Percentiles rank a stretch among this genome's conserved stretches.
Conservation (phyloP, 495 filamentous ascomycete species). For the Daldinia caldariorum region DNA sequence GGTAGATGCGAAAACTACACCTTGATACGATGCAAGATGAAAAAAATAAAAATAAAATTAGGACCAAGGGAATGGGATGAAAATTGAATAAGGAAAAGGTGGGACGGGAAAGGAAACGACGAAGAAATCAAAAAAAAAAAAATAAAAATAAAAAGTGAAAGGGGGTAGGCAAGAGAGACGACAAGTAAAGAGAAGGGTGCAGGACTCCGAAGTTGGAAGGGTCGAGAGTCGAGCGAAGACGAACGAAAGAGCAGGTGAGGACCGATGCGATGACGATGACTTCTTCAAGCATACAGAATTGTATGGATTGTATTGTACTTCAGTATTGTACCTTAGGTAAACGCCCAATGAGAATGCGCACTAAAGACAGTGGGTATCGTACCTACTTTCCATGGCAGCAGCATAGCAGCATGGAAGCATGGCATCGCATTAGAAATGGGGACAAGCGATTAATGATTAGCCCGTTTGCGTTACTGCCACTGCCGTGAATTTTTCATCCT, state of each 20-base stretch:
- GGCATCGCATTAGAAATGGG: constrained; percentile 36
- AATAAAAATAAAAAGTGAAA: constrained; percentile 20
- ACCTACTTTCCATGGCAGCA: constrained; percentile 2
- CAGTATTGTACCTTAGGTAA: constrained; percentile 17
- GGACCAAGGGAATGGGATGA: constrained; percentile 16
- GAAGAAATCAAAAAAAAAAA: constrained; percentile 13
- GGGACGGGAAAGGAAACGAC: constrained; percentile 18
- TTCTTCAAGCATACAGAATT: constrained; percentile 26
- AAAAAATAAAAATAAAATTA: constrained; percentile 12
- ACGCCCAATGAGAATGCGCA: constrained; percentile 27
- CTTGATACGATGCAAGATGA: constrained; percentile 21
- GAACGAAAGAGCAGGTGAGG: constrained; percentile 18
- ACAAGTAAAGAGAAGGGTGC: constrained; percentile 17
- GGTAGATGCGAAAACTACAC: constrained; percentile 27
- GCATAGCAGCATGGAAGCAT: background rate
- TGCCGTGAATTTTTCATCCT: constrained; percentile 6
- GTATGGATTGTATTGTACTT: constrained; percentile 31
- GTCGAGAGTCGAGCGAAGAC: constrained; percentile 8
- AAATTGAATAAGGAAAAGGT: constrained; percentile 12
- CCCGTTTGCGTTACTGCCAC: constrained; percentile 33
- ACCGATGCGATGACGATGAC: constrained; percentile 36
- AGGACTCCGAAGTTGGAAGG: constrained; percentile 13
- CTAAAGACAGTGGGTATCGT: constrained; percentile 23
- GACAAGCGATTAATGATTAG: constrained; percentile 12
- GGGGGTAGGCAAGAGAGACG: constrained; percentile 22